Percentiles rank a stretch among this genome's conserved stretches.
Evolutionary conservation across 2,329 filamentous ascomycete species (phyloP).

Genomic region (Helotiales sp.): DNA sequence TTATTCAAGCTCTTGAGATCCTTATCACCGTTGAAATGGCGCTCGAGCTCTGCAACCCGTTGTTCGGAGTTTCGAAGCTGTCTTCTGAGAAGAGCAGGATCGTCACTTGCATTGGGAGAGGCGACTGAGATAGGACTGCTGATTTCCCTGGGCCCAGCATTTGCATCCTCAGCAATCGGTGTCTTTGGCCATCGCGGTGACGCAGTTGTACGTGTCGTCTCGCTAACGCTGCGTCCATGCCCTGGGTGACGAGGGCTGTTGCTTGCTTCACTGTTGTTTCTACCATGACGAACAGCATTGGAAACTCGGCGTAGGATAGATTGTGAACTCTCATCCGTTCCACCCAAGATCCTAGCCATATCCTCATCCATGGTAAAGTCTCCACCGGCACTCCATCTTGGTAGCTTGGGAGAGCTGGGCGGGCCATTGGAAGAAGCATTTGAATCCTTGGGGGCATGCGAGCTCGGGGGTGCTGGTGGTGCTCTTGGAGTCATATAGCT

Average conservation of each 20-base stretch:
- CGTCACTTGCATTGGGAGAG: slow-evolving; percentile 57
- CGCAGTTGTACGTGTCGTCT: slow-evolving; percentile 62
- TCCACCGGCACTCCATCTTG: slow-evolving; percentile 75
- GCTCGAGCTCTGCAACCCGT: slow-evolving; percentile 81
- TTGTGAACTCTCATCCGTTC: slow-evolving; percentile 72
- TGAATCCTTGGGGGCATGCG: slow-evolving; percentile 46
- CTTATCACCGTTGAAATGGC: slow-evolving; percentile 65
- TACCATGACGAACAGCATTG: slow-evolving; percentile 89
- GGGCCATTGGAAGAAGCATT: slow-evolving; percentile 40
- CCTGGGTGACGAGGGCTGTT: slow-evolving; percentile 44
- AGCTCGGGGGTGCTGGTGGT: slow-evolving; percentile 30
- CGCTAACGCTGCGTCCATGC: slow-evolving; percentile 64
- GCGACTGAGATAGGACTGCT: slow-evolving; percentile 70
- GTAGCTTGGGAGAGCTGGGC: slow-evolving; percentile 62
- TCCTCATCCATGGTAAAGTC: slow-evolving; percentile 96
- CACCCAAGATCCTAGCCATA: slow-evolving; percentile 78
- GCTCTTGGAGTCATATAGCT: slow-evolving; percentile 37
- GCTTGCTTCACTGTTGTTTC: slow-evolving; percentile 74
- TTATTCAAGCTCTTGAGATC: slow-evolving; percentile 67
- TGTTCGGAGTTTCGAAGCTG: slow-evolving; percentile 82
- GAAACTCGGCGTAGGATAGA: slow-evolving; percentile 87
- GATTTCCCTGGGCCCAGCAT: slow-evolving; percentile 56
- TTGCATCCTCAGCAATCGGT: slow-evolving; percentile 56
- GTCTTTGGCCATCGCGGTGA: slow-evolving; percentile 71
- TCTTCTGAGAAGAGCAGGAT: slow-evolving; percentile 66